Percentiles rank a stretch among this genome's conserved stretches.
These are phyloP conservation scores for Leccinum incarnatum DNA, from an alignment of 768 basidiomycete species.

Conservation along the genomic window DNA sequence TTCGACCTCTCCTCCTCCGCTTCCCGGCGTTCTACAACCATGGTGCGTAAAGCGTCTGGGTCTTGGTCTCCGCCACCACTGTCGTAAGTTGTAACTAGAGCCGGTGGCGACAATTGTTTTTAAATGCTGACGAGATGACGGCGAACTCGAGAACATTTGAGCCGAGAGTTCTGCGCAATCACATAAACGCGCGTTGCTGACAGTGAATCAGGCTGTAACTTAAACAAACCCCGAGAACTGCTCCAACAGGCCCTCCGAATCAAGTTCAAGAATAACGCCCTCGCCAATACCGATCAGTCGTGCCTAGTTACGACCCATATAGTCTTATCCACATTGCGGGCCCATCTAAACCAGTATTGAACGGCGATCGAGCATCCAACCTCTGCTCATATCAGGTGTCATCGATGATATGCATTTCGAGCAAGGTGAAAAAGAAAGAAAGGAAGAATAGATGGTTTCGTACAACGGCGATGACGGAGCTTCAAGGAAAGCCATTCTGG, in stretches of 20 bases:
- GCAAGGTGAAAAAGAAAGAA: not conserved
- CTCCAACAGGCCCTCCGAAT: not conserved
- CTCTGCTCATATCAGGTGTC: not conserved
- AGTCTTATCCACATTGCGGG: not conserved
- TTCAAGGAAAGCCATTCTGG: not conserved
- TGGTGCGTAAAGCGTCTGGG: conserved; percentile 5
- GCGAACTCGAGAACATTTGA: not conserved
- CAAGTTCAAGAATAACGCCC: not conserved
- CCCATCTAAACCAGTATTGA: not conserved
- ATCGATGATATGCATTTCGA: not conserved
- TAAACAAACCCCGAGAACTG: too few species aligned
- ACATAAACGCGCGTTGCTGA: not conserved
- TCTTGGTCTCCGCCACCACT: not conserved
- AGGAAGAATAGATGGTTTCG: not conserved
- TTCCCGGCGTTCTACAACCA: not conserved
- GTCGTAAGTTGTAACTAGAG: not conserved
- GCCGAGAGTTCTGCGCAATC: not conserved
- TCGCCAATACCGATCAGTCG: not conserved
- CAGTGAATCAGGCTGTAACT: not conserved
- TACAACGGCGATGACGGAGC: not conserved
- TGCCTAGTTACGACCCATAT: conserved; percentile 1
- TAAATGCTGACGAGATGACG: not conserved
- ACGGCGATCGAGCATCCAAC: not conserved
- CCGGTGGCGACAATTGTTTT: not conserved
- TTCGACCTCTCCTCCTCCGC: not conserved